Evolutionary conservation across 2,329 filamentous ascomycete species (phyloP).

Genomic region (Colletotrichum theobromicola): DNA sequence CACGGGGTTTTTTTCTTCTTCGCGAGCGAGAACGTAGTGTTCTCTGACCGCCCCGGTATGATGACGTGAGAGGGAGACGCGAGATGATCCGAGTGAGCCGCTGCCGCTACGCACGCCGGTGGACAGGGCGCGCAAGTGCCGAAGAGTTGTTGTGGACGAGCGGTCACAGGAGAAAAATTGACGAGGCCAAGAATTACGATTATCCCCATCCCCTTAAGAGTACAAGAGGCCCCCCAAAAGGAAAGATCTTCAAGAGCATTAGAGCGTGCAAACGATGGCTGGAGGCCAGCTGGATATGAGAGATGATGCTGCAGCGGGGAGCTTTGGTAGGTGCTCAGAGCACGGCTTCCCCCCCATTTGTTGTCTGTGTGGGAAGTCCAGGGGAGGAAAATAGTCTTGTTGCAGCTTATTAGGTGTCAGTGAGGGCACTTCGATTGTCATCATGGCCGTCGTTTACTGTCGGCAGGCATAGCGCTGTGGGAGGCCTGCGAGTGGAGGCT

Average conservation of each 20-base stretch:
- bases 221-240: slow-evolving; percentile 15
- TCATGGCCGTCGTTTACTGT: not conserved
- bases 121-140: slow-evolving; percentile 11
- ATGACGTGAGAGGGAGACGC: slow-evolving; percentile 17
- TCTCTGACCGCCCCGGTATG: slow-evolving; percentile 5
- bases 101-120: slow-evolving; percentile 8
- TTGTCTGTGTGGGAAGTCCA: not conserved
- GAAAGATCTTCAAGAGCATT: slow-evolving; percentile 23
- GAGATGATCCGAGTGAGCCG: slow-evolving; percentile 21
- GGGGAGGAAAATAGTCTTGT: slow-evolving; percentile 11
- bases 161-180: slow-evolving; percentile 19
- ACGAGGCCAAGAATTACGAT: slow-evolving; percentile 23
- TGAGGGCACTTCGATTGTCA: slow-evolving; percentile 3
- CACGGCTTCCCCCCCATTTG: not conserved
- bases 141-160: slow-evolving; percentile 9
- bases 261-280: slow-evolving; percentile 23
- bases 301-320: not conserved
- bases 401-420: not conserved
- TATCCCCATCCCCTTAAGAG: slow-evolving; percentile 16
- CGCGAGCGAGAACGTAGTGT: not conserved
- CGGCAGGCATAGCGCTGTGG: slow-evolving; percentile 18
- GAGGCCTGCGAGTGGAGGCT: slow-evolving; percentile 5
- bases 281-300: slow-evolving; percentile 20
- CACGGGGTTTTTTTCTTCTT: not conserved
- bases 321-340: not conserved